Evolutionary conservation across 2,329 filamentous ascomycete species (phyloP).

Genomic region (Cercospora brassicicola): DNA sequence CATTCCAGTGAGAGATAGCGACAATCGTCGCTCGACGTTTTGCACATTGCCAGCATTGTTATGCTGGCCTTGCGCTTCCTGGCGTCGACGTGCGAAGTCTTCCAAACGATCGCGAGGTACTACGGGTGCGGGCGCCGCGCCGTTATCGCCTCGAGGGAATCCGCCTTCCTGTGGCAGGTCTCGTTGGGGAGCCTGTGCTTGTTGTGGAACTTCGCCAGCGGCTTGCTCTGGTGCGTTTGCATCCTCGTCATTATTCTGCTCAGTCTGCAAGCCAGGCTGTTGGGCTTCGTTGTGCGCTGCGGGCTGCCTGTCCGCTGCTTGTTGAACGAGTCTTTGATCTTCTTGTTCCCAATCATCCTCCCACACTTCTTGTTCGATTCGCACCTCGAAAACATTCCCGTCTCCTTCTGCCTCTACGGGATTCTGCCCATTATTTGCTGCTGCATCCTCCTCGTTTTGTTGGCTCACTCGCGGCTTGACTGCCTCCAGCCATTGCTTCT

Average conservation of each 20-base stretch:
- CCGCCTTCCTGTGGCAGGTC: slow-evolving; percentile 4
- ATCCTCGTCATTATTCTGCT: neutral
- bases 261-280: neutral
- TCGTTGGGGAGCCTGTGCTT: slow-evolving; percentile 4
- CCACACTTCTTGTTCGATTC: slow-evolving; percentile 44
- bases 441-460: slow-evolving; percentile 34
- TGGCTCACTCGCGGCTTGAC: slow-evolving; percentile 55
- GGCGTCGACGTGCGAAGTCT: neutral
- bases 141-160: slow-evolving; percentile 7
- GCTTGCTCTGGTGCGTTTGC: neutral
- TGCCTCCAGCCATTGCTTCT: slow-evolving; percentile 62
- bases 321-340: slow-evolving; percentile 37
- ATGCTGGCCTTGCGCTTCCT: slow-evolving; percentile 20
- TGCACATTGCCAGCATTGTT: neutral
- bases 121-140: slow-evolving; percentile 9
- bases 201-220: neutral
- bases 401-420: slow-evolving; percentile 27
- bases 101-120: neutral
- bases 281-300: slow-evolving; percentile 12
- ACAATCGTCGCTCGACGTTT: slow-evolving; percentile 42
- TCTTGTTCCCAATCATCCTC: slow-evolving; percentile 45
- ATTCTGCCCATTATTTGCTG: slow-evolving; percentile 15
- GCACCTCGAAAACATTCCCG: slow-evolving; percentile 39
- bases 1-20: slow-evolving; percentile 56
- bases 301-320: slow-evolving; percentile 33